Base-by-base conservation (phyloP, 441 rosid genomes). In the Iberis amara region DNA sequence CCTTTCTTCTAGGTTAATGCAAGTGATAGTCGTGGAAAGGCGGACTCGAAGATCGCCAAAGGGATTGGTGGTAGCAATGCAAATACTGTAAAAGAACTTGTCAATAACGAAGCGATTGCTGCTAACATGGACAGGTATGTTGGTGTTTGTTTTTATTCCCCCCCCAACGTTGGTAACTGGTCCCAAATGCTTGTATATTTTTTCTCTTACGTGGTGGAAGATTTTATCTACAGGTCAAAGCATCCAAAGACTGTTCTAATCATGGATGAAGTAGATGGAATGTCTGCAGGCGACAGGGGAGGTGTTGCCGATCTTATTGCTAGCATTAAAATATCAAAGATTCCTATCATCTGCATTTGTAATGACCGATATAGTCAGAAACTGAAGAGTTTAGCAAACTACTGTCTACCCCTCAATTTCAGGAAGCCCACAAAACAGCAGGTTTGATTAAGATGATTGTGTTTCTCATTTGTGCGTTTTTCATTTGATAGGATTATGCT, bases 271-370 rank as follows among this genome's bases (percentile, higher is more conserved):
- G 96, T 88, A 33, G 96, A 92, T 82, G 98, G 98, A 46, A 92
- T 92, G 98, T 92, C 98, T 51, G 98, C 98, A 52, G 98, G 98
- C 45, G 98, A 92, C 74, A 79, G 98, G 76, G 96, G 96, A 64
- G 98, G 98, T 73, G 64, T 92, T 62, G 89, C 96, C 12, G 96
- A 92, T 71, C 96, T 92, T 64, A 89, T 92, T 68, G 96, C 94
- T 42, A 89, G 96, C 76, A 82, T 88, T 74, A 92, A 86, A 68
- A 79, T 79, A 32, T 92, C 98, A 55, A 89, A 82, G 68, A 79
- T 88, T 66, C 96, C 96, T 52, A 84, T 92, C 67, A 81, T 92
- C 54, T 92, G 98, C 74, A 92, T 92, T 52, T 92, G 98, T 58
- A 92, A 89, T 74, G 96, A 92, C 55, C 87, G 96, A 26, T 92